A percentile compares a stretch with the other conserved stretches of the same genome.
Evolutionary conservation across 192 early-diverging fungal species (phyloP).

Genomic region (Mortierella antarctica): DNA sequence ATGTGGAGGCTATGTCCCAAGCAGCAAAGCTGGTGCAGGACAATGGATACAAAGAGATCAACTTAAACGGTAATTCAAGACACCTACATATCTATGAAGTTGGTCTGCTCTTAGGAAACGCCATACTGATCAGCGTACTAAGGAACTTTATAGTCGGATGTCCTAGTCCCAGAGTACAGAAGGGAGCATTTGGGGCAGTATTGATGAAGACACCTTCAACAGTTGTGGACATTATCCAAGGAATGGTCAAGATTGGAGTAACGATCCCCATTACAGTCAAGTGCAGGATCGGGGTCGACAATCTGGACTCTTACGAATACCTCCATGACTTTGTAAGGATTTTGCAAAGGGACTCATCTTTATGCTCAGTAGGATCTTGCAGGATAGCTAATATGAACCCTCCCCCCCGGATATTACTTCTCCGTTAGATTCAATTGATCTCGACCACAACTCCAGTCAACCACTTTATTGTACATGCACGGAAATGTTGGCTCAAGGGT

Average conservation of each 20-base stretch:
- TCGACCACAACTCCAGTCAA: constrained; percentile 42
- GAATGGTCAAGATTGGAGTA: constrained; percentile 58
- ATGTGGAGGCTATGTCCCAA: constrained; percentile 58
- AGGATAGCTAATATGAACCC: not conserved
- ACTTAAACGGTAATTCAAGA: constrained; percentile 64
- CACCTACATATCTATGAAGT: not conserved
- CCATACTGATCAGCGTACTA: not conserved
- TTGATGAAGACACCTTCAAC: constrained; percentile 73
- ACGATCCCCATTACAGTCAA: constrained; percentile 74
- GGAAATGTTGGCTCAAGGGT: constrained; percentile 74
- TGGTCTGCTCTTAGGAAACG: not conserved
- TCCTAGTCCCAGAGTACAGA: constrained; percentile 75
- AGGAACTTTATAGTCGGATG: constrained; percentile 62
- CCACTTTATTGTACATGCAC: constrained; percentile 75
- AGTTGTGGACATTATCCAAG: constrained; percentile 67
- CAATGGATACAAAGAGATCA: constrained; percentile 70
- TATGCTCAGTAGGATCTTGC: not conserved
- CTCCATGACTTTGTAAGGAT: constrained; percentile 60
- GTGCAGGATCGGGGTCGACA: constrained; percentile 81
- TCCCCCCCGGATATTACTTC: not conserved
- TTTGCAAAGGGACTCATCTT: not conserved
- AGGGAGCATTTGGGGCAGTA: constrained; percentile 73
- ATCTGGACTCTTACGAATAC: constrained; percentile 71
- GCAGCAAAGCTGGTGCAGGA: constrained; percentile 62
- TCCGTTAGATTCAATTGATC: constrained; percentile 33